Conservation (phyloP, 2,329 filamentous ascomycete genomes). For the Ilyonectria robusta region DNA sequence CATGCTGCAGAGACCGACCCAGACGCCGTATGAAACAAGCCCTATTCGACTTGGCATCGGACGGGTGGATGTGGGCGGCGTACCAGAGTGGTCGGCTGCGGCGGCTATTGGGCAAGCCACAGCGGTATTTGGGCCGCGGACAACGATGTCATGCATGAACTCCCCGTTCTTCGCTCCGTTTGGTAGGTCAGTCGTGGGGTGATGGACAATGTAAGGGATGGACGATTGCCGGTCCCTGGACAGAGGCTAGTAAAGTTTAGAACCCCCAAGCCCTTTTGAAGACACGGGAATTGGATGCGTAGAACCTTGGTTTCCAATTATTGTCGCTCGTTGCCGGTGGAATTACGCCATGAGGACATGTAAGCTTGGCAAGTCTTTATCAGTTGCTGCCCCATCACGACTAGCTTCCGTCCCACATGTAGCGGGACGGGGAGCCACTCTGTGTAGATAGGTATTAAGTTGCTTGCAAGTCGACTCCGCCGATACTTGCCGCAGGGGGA, state of each 20-base stretch:
- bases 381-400: slow-evolving; percentile 40
- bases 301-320: slow-evolving; percentile 18
- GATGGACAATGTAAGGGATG: slow-evolving; percentile 7
- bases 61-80: slow-evolving; percentile 26
- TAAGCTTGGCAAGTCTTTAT: slow-evolving; percentile 40
- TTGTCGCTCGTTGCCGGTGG: slow-evolving; percentile 11
- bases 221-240: slow-evolving; percentile 11
- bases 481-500: slow-evolving; percentile 25
- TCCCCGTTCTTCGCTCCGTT: slow-evolving; percentile 24
- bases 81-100: slow-evolving; percentile 33
- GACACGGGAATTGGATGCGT: slow-evolving; percentile 18
- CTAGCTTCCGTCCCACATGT: slow-evolving; percentile 41
- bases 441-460: slow-evolving; percentile 40
- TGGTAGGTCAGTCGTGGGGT: slow-evolving; percentile 17
- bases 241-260: slow-evolving; percentile 23
- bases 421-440: slow-evolving; percentile 42
- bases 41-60: slow-evolving; percentile 25
- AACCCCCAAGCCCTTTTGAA: slow-evolving; percentile 7
- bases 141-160: slow-evolving; percentile 50
- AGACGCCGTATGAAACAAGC: slow-evolving; percentile 29
- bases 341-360: slow-evolving; percentile 30
- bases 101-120: slow-evolving; percentile 39
- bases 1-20: slow-evolving; percentile 26
- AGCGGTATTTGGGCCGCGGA: slow-evolving; percentile 24
- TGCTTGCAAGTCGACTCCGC: slow-evolving; percentile 21